Base-by-base conservation (phyloP, 1,139 yeast species). In the Blastobotrys ciferrii region DNA sequence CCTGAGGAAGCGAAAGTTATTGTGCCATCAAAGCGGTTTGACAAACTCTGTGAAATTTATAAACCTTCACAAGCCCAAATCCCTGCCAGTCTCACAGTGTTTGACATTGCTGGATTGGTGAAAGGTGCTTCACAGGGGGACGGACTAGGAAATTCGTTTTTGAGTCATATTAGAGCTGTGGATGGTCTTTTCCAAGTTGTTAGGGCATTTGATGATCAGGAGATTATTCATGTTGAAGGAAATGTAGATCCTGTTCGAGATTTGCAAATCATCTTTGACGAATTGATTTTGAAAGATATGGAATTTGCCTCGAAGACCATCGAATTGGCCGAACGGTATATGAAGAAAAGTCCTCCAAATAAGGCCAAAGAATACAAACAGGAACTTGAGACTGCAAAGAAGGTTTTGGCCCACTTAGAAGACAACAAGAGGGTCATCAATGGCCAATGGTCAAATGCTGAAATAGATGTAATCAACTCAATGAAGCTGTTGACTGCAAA, bases 111-210 rank as follows among this genome's bases (percentile, higher is more conserved):
- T 50, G 97, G 97, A 69, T 79, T 89, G 68, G 87, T 96, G 55
- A 86, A 87, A 70, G 96, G 96, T 69, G 97, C 97, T 44, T 84
- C 88, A 54, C 84, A 89, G 49, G 97, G 97, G 72, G 96, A 89
- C 73, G 97, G 97, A 66, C 80, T 91, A 63, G 98, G 98, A 70
- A 89, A 91, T 72, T 92, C 94, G 60, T 91, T 91, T 80, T 81
- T 91, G 71, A 85, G 96, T 60, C 91, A 89, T 70, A 89, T 89
- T 62, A 80, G 98, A 73, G 89, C 96, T 38, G 97, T 89, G 51
- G 98, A 91, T 76, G 95, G 96, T 56, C 82, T 91, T 62, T 89
- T 85, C 76, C 98, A 89, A 73, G 95, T 89, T 58, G 96, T 89
- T 48, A 83, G 98, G 73, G 85, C 92, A 70, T 89, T 89, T 64